phyloP scores from a whole-genome alignment of 2,329 filamentous ascomycete species.

The Aspergillus sp. region DNA sequence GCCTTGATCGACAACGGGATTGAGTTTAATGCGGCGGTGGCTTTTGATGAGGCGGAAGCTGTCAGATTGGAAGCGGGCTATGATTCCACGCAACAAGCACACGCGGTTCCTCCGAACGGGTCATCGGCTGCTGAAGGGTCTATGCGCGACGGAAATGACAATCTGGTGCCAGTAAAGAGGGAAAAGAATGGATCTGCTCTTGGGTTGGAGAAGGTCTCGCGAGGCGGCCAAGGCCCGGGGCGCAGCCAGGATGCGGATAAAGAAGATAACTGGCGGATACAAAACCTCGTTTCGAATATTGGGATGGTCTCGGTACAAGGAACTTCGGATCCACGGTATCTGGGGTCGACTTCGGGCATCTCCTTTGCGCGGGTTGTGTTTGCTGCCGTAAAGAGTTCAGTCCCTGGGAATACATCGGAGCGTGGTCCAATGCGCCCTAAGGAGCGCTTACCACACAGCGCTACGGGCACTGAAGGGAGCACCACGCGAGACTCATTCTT shows the following conservation, averaged over 20 bases:
- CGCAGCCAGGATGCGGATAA: slow-evolving; percentile 46
- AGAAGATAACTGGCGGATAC: slow-evolving; percentile 61
- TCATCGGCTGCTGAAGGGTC: slow-evolving; percentile 16
- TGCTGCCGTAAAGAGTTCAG: slow-evolving; percentile 81
- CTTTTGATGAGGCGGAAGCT: slow-evolving; percentile 59
- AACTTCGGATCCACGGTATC: slow-evolving; percentile 73
- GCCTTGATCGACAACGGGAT: slow-evolving; percentile 70
- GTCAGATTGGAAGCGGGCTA: slow-evolving; percentile 30
- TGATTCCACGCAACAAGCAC: slow-evolving; percentile 21
- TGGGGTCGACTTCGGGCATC: slow-evolving; percentile 84
- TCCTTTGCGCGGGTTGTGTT: slow-evolving; percentile 94
- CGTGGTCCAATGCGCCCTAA: slow-evolving; percentile 62
- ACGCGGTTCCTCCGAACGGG: slow-evolving; percentile 17
- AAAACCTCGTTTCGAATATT: slow-evolving; percentile 67
- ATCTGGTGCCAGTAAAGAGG: slow-evolving; percentile 19
- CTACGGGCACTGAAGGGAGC: slow-evolving; percentile 60
- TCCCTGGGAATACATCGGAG: slow-evolving; percentile 59
- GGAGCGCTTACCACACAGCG: slow-evolving; percentile 52
- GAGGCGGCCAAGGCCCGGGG: slow-evolving; percentile 23
- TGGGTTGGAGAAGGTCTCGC: slow-evolving; percentile 19
- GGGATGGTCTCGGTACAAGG: slow-evolving; percentile 77
- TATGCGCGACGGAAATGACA: slow-evolving; percentile 15
- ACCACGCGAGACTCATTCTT: slow-evolving; percentile 97
- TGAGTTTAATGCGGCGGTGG: slow-evolving; percentile 66
- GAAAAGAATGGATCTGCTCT: slow-evolving; percentile 20